Conservation (phyloP, 2,329 filamentous ascomycete species). For the Monilinia laxa region DNA sequence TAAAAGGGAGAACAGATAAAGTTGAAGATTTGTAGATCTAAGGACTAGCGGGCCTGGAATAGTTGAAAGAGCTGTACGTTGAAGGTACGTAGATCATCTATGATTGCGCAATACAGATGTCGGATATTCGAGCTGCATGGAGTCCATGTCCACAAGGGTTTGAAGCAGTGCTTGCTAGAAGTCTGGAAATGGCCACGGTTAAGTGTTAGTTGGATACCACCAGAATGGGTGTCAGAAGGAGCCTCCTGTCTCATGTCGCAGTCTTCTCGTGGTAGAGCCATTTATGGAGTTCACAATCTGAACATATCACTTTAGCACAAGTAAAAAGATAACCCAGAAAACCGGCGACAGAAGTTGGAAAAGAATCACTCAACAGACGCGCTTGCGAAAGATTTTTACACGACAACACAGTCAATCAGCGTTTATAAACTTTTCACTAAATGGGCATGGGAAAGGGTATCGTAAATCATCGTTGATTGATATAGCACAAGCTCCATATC, state of each 20-base stretch:
- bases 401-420: neutral
- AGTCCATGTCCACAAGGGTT: neutral
- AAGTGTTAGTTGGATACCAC: neutral
- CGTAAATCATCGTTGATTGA: slow-evolving; percentile 52
- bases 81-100: too few species aligned
- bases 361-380: neutral
- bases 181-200: neutral
- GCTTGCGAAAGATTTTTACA: neutral
- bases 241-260: neutral
- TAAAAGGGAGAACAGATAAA: too few species aligned
- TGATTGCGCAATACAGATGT: too few species aligned
- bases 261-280: too few species aligned
- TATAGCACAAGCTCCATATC: slow-evolving; percentile 48
- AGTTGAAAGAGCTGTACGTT: too few species aligned
- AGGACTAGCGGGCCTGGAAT: too few species aligned
- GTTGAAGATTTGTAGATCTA: too few species aligned
- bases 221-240: neutral
- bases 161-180: neutral
- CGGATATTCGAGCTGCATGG: neutral
- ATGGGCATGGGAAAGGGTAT: slow-evolving; percentile 17
- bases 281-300: neutral
- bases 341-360: neutral
- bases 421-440: neutral
- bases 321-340: neutral
- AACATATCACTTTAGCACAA: neutral